Evolutionary conservation across 2,329 filamentous ascomycete species (phyloP).

Genomic region (Thielaviopsis punctulata): DNA sequence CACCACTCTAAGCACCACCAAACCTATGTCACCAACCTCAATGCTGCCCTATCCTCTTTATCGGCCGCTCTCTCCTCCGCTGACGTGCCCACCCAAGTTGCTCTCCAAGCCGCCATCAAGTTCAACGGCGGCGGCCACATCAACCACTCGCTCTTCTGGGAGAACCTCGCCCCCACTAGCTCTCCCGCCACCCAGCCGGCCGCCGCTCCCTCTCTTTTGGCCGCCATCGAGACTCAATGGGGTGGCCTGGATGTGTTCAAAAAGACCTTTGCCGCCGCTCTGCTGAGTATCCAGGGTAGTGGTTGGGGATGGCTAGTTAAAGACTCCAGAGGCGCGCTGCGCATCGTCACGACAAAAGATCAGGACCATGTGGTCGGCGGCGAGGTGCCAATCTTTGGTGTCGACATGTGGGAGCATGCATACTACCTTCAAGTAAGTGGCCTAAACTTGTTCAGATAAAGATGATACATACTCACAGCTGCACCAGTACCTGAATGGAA

Average conservation of each 20-base stretch:
- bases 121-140: conserved; percentile 89
- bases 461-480: not conserved
- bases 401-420: conserved; percentile 91
- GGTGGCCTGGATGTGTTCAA: conserved; percentile 51
- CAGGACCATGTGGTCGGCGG: conserved; percentile 60
- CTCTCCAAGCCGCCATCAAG: conserved; percentile 54
- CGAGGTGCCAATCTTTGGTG: conserved; percentile 50
- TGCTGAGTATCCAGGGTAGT: conserved; percentile 62
- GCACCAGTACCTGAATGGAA: conserved; percentile 56
- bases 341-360: conserved; percentile 69
- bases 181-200: conserved; percentile 38
- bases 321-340: conserved; percentile 38
- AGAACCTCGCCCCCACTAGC: conserved; percentile 50
- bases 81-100: conserved; percentile 47
- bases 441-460: not conserved
- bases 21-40: conserved; percentile 61
- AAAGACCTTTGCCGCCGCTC: conserved; percentile 43
- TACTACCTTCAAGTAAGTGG: conserved; percentile 60
- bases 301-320: conserved; percentile 81
- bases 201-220: conserved; percentile 36
- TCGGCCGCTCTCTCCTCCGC: conserved; percentile 34
- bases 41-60: conserved; percentile 45
- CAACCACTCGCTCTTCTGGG: conserved; percentile 89
- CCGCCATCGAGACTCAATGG: conserved; percentile 48
- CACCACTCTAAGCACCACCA: conserved; percentile 69